Base-by-base conservation (phyloP, 495 filamentous ascomycete species). In the Parathielavia appendiculata region DNA sequence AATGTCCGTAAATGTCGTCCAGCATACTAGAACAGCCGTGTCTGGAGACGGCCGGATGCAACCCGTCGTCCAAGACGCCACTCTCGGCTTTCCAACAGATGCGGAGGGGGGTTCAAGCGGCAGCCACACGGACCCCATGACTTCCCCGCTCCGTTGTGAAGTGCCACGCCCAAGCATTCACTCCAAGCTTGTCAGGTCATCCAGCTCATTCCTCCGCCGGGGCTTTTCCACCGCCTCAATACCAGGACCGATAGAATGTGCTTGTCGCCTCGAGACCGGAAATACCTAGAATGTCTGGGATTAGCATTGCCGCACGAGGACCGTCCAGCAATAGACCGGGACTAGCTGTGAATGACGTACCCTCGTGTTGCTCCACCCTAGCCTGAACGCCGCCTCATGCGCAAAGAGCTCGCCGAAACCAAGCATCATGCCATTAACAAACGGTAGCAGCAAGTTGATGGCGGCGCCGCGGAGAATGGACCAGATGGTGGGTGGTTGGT, bases 371-470 rank as follows among this genome's bases (percentile, higher is more conserved):
- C 87, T 84, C 93, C 93, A 98, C 46, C 93, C 93, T 55, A 96
- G 76, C 62, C 91, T 79, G 67, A 92, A 98, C 13, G 93, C 93
- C 12, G 88, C 83, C 75, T 99, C 93, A 69, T 99, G 92, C 54
- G 93, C 93, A 69, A 97, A 87, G 39, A 99, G 76, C 74, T 99
- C 93, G 22, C 93, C 93, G 67, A 99, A 96, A 6, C 93, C 93
- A 54, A 99, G 75, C 93, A 99, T 99, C 74, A 99, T 79, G 20
- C 93, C 93, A 73, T 99, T 99, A 64, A 99, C 83, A 61, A 99
- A 99, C 0, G 93, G 93, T 4, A 99, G 76, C 0, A 99, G 58
- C 9, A 99, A 76, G 70, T 99, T 99, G 73, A 99, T 97, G 5
- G 91, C 91, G 8, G 91, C 90, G 9, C 93, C 90, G 36, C 92